A percentile compares a stretch with the other conserved stretches of the same genome.
These are phyloP conservation scores for Cylindrodendrum hubeiense DNA, from an alignment of 2,329 filamentous ascomycete species.

Conservation along the genomic window DNA sequence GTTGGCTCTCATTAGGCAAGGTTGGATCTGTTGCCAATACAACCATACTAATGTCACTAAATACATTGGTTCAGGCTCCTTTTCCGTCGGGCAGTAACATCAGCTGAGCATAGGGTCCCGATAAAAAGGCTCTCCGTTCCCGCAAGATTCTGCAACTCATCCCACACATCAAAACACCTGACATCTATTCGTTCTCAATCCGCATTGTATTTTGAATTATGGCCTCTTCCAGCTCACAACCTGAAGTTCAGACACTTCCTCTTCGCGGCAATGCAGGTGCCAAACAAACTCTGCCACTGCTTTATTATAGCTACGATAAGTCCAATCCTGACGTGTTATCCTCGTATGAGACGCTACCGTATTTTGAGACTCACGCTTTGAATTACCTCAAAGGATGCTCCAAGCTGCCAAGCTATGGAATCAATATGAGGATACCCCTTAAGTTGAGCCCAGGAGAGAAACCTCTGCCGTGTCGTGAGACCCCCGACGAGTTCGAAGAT, in stretches of 20 bases:
- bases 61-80: no score
- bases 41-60: no score
- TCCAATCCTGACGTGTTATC: conserved; percentile 1
- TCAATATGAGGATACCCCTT: conserved; percentile 6
- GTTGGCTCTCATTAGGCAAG: no score
- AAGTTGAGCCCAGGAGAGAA: background rate
- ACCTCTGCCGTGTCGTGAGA: conserved; percentile 5
- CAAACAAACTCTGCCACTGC: conserved; percentile 2
- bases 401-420: background rate
- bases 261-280: background rate
- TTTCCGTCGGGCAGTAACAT: no score
- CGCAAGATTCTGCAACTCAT: background rate
- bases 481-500: conserved; percentile 5
- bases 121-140: background rate
- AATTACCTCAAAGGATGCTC: background rate
- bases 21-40: no score
- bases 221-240: background rate
- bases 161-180: background rate
- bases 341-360: conserved; percentile 6
- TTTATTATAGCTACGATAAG: conserved; percentile 4
- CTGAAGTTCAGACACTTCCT: background rate
- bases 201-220: background rate
- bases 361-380: conserved; percentile 1
- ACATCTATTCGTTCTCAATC: background rate
- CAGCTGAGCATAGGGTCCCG: no score